Percentiles rank a stretch among this genome's conserved stretches.
Conservation (phyloP, 2,329 filamentous ascomycete genomes). For the Verruconis gallopava region DNA sequence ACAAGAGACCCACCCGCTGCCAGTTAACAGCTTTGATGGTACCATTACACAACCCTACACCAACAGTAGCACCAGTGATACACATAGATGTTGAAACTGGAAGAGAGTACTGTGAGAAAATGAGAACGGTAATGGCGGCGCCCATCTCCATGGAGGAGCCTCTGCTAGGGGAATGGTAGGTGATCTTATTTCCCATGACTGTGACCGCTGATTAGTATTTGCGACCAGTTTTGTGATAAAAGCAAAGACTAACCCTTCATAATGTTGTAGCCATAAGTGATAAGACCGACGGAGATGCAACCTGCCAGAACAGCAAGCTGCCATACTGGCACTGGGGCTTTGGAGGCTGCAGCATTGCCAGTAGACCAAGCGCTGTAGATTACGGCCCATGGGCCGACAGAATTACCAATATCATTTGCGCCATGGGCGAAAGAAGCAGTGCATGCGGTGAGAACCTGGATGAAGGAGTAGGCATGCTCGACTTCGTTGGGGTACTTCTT, state of each 20-base stretch:
- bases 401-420: slow-evolving; percentile 53
- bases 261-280: slow-evolving; percentile 52
- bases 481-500: slow-evolving; percentile 49
- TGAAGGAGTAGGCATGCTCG: slow-evolving; percentile 50
- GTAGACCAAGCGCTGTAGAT: slow-evolving; percentile 48
- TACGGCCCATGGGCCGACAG: slow-evolving; percentile 49
- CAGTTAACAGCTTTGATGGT: slow-evolving; percentile 60
- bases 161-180: slow-evolving; percentile 49
- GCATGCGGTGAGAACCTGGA: slow-evolving; percentile 41
- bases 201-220: no score
- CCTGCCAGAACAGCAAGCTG: slow-evolving; percentile 43
- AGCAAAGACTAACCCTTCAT: slow-evolving; percentile 35
- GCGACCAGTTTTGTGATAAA: neutral
- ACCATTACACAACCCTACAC: slow-evolving; percentile 66
- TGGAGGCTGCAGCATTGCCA: slow-evolving; percentile 29
- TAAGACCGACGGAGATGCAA: slow-evolving; percentile 42
- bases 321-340: slow-evolving; percentile 45
- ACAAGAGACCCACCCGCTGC: slow-evolving; percentile 52
- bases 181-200: slow-evolving; percentile 75
- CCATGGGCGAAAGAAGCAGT: slow-evolving; percentile 62
- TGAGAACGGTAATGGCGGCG: slow-evolving; percentile 63
- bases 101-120: slow-evolving; percentile 51
- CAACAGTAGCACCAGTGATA: slow-evolving; percentile 67
- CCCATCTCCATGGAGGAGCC: slow-evolving; percentile 67
- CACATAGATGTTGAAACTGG: slow-evolving; percentile 59